These are phyloP conservation scores for Lichtheimia corymbifera DNA, from an alignment of 371 early-diverging fungal species.

Conservation along the genomic window DNA sequence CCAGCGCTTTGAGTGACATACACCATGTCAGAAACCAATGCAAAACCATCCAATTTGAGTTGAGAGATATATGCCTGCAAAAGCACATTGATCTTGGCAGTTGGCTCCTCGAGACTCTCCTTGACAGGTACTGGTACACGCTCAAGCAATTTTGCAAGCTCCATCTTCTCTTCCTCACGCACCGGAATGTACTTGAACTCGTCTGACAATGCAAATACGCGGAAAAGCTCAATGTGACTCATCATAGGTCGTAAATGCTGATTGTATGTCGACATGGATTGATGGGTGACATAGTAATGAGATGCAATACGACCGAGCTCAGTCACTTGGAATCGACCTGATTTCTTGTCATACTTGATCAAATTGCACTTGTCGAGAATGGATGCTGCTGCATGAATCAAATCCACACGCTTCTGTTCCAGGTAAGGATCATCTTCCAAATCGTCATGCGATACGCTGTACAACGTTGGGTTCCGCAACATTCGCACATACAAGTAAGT, in stretches of 20 bases:
- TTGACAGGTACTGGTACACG: slow-evolving; percentile 94
- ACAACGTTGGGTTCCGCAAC: slow-evolving; percentile 84
- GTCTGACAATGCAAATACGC: slow-evolving; percentile 85
- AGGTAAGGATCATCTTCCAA: slow-evolving; percentile 81
- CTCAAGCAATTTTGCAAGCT: slow-evolving; percentile 89
- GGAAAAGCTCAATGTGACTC: slow-evolving; percentile 90
- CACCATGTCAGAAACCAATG: slow-evolving; percentile 93
- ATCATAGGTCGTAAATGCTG: slow-evolving; percentile 91
- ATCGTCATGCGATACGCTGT: slow-evolving; percentile 78
- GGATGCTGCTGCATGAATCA: slow-evolving; percentile 87
- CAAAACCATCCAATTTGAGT: slow-evolving; percentile 90
- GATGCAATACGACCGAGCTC: slow-evolving; percentile 96
- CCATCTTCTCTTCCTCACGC: slow-evolving; percentile 95
- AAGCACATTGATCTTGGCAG: slow-evolving; percentile 94
- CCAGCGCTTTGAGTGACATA: slow-evolving; percentile 96
- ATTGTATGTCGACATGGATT: slow-evolving; percentile 92
- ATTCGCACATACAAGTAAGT: slow-evolving; percentile 98
- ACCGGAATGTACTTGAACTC: slow-evolving; percentile 97
- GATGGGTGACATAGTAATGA: slow-evolving; percentile 91
- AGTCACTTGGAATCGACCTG: slow-evolving; percentile 86
- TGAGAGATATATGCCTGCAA: slow-evolving; percentile 95
- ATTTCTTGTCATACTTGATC: slow-evolving; percentile 90
- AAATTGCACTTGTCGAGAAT: slow-evolving; percentile 86
- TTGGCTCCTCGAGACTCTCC: slow-evolving; percentile 87
- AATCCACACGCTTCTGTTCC: slow-evolving; percentile 83